Conservation (phyloP, 2,329 filamentous ascomycete genomes). For the Ophiocordyceps robertsii region DNA sequence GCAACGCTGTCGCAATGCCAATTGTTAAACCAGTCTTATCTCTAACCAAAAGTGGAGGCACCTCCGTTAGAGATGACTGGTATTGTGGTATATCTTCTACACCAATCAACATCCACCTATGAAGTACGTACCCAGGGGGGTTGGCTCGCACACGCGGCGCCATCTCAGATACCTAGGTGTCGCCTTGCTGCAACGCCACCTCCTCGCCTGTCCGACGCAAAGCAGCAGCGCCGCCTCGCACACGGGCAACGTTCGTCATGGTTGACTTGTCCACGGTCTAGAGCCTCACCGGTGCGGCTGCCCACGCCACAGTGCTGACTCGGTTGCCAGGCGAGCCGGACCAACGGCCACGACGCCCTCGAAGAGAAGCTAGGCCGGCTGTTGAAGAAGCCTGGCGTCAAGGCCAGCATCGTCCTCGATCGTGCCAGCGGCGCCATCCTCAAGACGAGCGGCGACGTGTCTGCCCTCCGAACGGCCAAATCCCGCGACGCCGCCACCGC, state of each 20-base stretch:
- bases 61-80: no score
- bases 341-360: slow-evolving; percentile 44
- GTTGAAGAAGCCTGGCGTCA: slow-evolving; percentile 65
- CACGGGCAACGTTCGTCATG: slow-evolving; percentile 1
- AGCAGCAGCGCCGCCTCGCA: not conserved
- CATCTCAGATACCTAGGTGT: not conserved
- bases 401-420: slow-evolving; percentile 64
- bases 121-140: no score
- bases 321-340: slow-evolving; percentile 22
- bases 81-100: no score
- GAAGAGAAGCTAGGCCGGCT: slow-evolving; percentile 55
- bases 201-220: not conserved
- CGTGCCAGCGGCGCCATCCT: slow-evolving; percentile 59
- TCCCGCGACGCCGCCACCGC: slow-evolving; percentile 20
- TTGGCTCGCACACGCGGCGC: not conserved
- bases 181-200: not conserved
- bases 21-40: no score
- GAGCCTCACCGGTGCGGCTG: not conserved
- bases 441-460: slow-evolving; percentile 57
- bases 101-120: no score
- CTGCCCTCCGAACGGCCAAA: slow-evolving; percentile 33
- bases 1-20: no score
- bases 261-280: slow-evolving; percentile 4
- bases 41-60: no score
- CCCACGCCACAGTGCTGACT: not conserved